A percentile compares a stretch with the other conserved stretches of the same genome.
These are phyloP conservation scores for Diplogelasinospora grovesii DNA, from an alignment of 495 filamentous ascomycete genomes.

Conservation along the genomic window DNA sequence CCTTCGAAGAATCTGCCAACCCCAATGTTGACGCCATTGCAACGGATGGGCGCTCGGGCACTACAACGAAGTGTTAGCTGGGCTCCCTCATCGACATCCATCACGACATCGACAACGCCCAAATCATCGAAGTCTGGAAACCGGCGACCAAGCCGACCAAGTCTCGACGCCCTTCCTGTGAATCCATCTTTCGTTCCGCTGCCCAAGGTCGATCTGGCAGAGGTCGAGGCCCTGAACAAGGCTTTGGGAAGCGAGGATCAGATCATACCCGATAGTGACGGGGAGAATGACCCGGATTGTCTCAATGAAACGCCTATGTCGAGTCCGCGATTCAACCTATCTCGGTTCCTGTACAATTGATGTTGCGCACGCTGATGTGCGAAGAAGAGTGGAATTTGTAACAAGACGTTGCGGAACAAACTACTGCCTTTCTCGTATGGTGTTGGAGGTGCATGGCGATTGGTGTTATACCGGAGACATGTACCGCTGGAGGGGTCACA, in stretches of 20 bases:
- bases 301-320: slow-evolving; percentile 3
- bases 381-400: slow-evolving; percentile 4
- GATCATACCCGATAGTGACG: slow-evolving; percentile 65
- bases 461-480: too few relatives aligned
- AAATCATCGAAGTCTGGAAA: slow-evolving; percentile 12
- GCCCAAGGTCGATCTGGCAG: slow-evolving; percentile 33
- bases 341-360: slow-evolving; percentile 48
- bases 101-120: neutral
- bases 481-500: too few relatives aligned
- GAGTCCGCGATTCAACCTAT: slow-evolving; percentile 39
- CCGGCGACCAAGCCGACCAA: slow-evolving; percentile 16
- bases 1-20: slow-evolving; percentile 16
- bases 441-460: slow-evolving; percentile 19
- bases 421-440: too few relatives aligned
- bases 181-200: slow-evolving; percentile 38
- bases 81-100: slow-evolving; percentile 20
- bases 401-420: too few relatives aligned
- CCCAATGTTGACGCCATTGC: slow-evolving; percentile 35
- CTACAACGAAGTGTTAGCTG: slow-evolving; percentile 23
- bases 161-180: slow-evolving; percentile 20
- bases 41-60: slow-evolving; percentile 40
- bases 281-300: slow-evolving; percentile 42
- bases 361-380: neutral
- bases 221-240: slow-evolving; percentile 31
- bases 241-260: slow-evolving; percentile 68